Conservation (phyloP, 352 stramenopile species). For the Hyaloperonospora arabidopsidis region DNA sequence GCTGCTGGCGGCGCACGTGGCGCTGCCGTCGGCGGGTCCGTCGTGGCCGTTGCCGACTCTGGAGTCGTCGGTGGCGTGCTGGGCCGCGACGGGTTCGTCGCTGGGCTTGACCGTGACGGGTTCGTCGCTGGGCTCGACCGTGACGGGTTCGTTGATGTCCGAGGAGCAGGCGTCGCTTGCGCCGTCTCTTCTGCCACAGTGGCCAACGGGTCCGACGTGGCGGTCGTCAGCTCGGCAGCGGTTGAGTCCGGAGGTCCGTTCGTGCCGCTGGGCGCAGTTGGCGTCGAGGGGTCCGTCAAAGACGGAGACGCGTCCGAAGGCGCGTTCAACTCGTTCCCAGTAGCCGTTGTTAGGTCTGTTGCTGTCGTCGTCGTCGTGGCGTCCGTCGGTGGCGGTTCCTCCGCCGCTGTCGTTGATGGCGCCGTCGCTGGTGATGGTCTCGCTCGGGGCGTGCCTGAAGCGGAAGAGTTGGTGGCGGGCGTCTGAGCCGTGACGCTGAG, state of each 20-base stretch:
- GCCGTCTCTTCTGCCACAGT: constrained; percentile 3
- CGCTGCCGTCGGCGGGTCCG: no score
- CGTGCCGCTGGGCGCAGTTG: constrained; percentile 13
- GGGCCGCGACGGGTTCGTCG: constrained; percentile 12
- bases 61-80: constrained; percentile 27
- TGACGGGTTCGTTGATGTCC: constrained; percentile 15
- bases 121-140: constrained; percentile 11
- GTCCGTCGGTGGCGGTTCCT: no score
- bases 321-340: constrained; percentile 12
- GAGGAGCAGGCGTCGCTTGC: no score
- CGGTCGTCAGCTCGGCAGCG: constrained; percentile 6
- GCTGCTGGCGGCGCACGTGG: no score
- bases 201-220: constrained; percentile 12
- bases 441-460: background rate
- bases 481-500: constrained; percentile 18
- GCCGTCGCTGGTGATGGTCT: constrained; percentile 2
- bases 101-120: constrained; percentile 9
- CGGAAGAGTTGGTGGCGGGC: constrained; percentile 19
- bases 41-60: constrained; percentile 20
- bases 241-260: constrained; percentile 1
- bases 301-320: constrained; percentile 13
- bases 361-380: constrained; percentile 14
- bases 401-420: no score
- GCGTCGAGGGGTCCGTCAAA: background rate
- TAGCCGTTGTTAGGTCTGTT: constrained; percentile 17